Base-by-base conservation (phyloP, 2,329 filamentous ascomycete genomes). In the Diaporthe batatas region DNA sequence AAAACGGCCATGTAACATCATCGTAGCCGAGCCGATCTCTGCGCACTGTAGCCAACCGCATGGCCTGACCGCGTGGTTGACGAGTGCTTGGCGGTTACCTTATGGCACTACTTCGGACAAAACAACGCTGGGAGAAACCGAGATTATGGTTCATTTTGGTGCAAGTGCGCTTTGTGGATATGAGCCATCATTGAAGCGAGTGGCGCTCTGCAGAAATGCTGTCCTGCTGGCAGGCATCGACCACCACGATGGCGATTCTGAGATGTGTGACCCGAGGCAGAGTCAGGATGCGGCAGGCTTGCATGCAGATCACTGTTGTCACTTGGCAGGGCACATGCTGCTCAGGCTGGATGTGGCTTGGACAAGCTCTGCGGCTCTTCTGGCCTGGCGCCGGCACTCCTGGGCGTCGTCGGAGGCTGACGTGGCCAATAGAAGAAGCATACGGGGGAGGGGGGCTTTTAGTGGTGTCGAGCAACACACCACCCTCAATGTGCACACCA, bases 301-400 rank as follows among this genome's bases (percentile, higher is more conserved):
- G 58, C n/a, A 25, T 51, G 47, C 58, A 44, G 39, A 62, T 62
- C 58, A 47, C 39, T 6, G 42, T 49, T 49, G 59, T 64, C 42
- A 49, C 10, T 34, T 47, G 42, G 11, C 42, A 64, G 21, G 62
- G 44, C 62, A 23, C 4, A 12, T 29, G 29, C 62, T 65, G 29
- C 29, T 29, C 5, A 29, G 29, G 53, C 62, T 67, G 47, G 62
- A 32, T 21, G 62, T 32, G 44, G 32, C 44, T 36, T 36, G 62
- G 23, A 67, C 62, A 67, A 67, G 62, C 62, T 53, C 62, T 67
- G 62, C 44, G 62, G 62, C 62, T 67, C 62, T 53, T 32, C 25
- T 11, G 62, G 47, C 25, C 29, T 39, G 44, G 62, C 47, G 62
- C 47, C 47, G 62, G 47, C 32, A 39, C 23, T 65, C 23, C n/a